Evolutionary conservation across 2,329 filamentous ascomycete species (phyloP).

Genomic region (Torrubiella hemipterigena): DNA sequence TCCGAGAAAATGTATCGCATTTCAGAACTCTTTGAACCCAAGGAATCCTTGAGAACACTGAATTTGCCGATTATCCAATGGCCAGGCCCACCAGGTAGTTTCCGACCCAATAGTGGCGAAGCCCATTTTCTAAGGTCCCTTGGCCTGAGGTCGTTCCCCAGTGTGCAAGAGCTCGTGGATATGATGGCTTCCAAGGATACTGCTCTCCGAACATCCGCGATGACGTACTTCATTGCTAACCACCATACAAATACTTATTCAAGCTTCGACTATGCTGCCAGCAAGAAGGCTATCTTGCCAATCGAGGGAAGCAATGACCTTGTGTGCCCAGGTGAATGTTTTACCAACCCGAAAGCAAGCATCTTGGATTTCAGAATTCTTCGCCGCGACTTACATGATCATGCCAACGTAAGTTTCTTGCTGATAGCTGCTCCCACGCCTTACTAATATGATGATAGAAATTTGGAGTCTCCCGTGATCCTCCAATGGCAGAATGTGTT

Average conservation of each 20-base stretch:
- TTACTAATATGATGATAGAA: too few species aligned
- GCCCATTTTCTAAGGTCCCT: conserved; percentile 61
- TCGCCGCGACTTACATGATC: conserved; percentile 59
- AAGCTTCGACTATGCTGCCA: conserved; percentile 44
- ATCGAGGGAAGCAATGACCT: conserved; percentile 57
- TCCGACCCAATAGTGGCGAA: conserved; percentile 54
- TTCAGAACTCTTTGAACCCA: conserved; percentile 72
- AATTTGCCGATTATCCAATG: conserved; percentile 70
- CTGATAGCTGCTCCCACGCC: too few species aligned
- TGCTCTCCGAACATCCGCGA: conserved; percentile 51
- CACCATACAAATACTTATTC: conserved; percentile 69
- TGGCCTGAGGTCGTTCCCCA: conserved; percentile 62
- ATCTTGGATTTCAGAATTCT: conserved; percentile 75
- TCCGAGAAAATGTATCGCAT: conserved; percentile 53
- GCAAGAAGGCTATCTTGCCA: conserved; percentile 55
- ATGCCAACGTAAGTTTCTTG: too few species aligned
- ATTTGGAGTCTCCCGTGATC: conserved; percentile 77
- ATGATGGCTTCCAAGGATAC: conserved; percentile 58
- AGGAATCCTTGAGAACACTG: conserved; percentile 55
- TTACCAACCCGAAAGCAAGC: conserved; percentile 64
- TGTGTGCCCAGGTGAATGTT: conserved; percentile 66
- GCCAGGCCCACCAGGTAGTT: conserved; percentile 55
- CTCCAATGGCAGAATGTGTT: conserved; percentile 66
- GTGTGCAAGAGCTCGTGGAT: conserved; percentile 60
- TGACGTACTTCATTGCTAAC: conserved; percentile 74